A percentile compares a stretch with the other conserved stretches of the same genome.
phyloP scores from a whole-genome alignment of 257 asterid species.

The Penstemon newberryi region DNA sequence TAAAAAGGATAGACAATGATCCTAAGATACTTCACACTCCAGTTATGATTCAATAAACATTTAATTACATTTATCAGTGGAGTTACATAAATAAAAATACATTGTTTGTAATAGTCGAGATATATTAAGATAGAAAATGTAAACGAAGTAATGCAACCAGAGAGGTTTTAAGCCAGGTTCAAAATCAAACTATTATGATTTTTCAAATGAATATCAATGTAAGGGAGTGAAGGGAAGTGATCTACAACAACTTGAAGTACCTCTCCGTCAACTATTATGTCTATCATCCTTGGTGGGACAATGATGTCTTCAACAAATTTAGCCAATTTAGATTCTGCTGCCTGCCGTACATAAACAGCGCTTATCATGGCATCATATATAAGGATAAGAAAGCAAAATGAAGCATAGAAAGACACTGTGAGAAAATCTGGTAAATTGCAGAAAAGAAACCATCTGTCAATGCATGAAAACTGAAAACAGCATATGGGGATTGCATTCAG shows the following conservation, averaged over 20 bases:
- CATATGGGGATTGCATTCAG: slow-evolving; percentile 7
- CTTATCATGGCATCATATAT: slow-evolving; percentile 26
- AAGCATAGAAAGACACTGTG: slow-evolving; percentile 19
- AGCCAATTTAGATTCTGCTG: slow-evolving; percentile 91
- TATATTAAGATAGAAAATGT: background rate
- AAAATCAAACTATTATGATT: slow-evolving; percentile 7
- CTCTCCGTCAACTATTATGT: slow-evolving; percentile 94
- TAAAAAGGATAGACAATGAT: slow-evolving; percentile 7
- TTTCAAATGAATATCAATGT: slow-evolving; percentile 18
- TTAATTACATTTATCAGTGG: background rate
- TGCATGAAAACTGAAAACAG: slow-evolving; percentile 19
- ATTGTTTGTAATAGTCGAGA: slow-evolving; percentile 8
- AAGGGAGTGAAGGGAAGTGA: slow-evolving; percentile 12
- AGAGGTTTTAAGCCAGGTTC: background rate
- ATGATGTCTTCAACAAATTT: slow-evolving; percentile 95
- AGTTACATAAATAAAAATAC: background rate
- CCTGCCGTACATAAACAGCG: slow-evolving; percentile 49
- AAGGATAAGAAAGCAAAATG: slow-evolving; percentile 18
- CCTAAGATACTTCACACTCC: slow-evolving; percentile 7
- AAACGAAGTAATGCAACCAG: background rate
- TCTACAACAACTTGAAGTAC: slow-evolving; percentile 42
- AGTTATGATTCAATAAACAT: slow-evolving; percentile 15
- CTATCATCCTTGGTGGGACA: slow-evolving; percentile 97
- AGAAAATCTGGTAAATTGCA: slow-evolving; percentile 21
- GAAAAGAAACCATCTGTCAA: slow-evolving; percentile 18